phyloP scores from a whole-genome alignment of 495 filamentous ascomycete genomes.

The Terfezia claveryi region DNA sequence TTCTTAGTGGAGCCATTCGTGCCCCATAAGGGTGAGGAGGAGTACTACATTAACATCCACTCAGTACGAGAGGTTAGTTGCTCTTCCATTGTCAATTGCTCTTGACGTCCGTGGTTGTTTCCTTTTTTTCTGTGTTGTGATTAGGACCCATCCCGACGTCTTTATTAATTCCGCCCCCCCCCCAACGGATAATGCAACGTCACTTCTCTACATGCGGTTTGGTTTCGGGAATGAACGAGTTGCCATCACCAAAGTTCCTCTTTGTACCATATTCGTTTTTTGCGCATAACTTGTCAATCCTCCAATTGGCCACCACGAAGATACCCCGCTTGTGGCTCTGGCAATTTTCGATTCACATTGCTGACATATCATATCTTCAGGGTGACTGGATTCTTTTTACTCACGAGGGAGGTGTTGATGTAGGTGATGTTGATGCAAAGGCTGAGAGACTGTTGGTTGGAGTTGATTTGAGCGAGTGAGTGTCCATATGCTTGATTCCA shows the following conservation, averaged over 20 bases:
- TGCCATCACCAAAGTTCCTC: neutral
- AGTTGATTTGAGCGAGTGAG: conserved; percentile 59
- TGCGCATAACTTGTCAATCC: neutral
- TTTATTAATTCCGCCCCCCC: neutral
- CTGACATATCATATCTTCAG: conserved; percentile 31
- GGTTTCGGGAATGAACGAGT: no score
- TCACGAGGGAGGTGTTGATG: conserved; percentile 97
- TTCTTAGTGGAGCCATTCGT: conserved; percentile 99
- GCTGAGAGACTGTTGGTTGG: conserved; percentile 95
- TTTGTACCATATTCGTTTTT: neutral
- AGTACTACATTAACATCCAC: conserved; percentile 98
- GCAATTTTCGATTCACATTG: neutral
- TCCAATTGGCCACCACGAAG: neutral
- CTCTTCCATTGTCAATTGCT: conserved; percentile 4
- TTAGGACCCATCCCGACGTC: neutral
- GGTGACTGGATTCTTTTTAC: conserved; percentile 99
- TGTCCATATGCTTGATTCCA: neutral
- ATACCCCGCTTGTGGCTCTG: neutral
- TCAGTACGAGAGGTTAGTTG: conserved; percentile 66
- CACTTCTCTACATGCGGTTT: no score
- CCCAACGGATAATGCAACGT: no score
- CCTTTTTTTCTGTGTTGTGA: neutral
- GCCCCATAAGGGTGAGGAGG: conserved; percentile 74
- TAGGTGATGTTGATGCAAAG: conserved; percentile 97
- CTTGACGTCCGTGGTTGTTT: neutral